A percentile compares a stretch with the other conserved stretches of the same genome.
These are phyloP conservation scores for Parastagonospora nodorum DNA, from an alignment of 2,329 filamentous ascomycete genomes.

Conservation along the genomic window DNA sequence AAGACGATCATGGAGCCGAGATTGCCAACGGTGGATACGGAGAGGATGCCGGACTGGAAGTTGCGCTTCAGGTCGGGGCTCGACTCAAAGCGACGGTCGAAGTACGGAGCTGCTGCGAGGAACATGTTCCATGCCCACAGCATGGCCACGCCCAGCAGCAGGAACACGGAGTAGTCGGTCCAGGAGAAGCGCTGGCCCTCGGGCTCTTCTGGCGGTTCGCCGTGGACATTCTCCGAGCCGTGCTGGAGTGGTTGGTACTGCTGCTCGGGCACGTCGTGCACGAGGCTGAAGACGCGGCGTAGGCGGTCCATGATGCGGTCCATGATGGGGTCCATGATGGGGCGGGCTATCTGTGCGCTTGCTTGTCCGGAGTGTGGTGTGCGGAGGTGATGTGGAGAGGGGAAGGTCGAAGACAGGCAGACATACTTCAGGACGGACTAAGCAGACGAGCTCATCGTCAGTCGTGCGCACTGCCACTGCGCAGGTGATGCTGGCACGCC, in stretches of 20 bases:
- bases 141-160: conserved; percentile 88
- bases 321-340: conserved; percentile 33
- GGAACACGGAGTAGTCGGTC: conserved; percentile 84
- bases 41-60: conserved; percentile 89
- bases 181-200: conserved; percentile 69
- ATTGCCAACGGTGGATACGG: conserved; percentile 84
- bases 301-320: conserved; percentile 39
- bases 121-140: conserved; percentile 99
- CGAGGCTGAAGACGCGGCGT: conserved; percentile 28
- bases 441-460: conserved; percentile 15
- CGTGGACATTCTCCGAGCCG: conserved; percentile 41
- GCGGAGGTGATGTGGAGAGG: conserved; percentile 11
- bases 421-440: conserved; percentile 24
- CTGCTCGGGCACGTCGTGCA: conserved; percentile 24
- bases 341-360: no score
- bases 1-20: conserved; percentile 76
- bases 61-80: conserved; percentile 74
- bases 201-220: conserved; percentile 38
- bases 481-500: conserved; percentile 14
- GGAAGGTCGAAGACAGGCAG: conserved; percentile 12
- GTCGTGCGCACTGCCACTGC: no score
- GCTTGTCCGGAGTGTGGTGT: neutral
- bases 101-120: conserved; percentile 91
- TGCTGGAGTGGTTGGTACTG: conserved; percentile 47
- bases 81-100: conserved; percentile 77